Base-by-base conservation (phyloP, 2,329 filamentous ascomycete genomes). In the Cytospora schulzeri region DNA sequence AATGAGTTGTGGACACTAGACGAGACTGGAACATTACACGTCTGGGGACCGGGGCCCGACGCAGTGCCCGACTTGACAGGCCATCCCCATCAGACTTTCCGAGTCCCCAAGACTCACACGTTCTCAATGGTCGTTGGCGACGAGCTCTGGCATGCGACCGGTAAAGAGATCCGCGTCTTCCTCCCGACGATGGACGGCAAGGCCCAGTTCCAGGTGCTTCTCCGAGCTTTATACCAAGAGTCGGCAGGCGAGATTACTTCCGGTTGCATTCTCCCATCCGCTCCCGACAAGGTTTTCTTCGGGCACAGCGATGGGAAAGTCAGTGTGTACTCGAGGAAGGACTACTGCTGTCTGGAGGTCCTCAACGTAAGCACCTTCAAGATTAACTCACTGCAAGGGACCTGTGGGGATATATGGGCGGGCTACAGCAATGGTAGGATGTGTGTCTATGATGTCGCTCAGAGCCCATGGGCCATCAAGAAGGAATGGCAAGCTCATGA, bases 401-500 rank as follows among this genome's bases (percentile, higher is more conserved):
- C 93, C 3, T 93, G 93, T 6, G 85, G 88, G 66, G 86, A 92
- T 71, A 81, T 99, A 0, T 99, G 95, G 95, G 92, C 93, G 31
- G 94, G 90, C 3, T 98, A 93, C 79, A 97, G 94, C 75, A 97
- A 91, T 0, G 95, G 95, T 19, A 96, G 90, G 83, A 88, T 97
- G 35, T 95, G 92, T 71, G 91, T 98, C 9, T 99, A 97, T 76
- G 93, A 99, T 75, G 90, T 92, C 14, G 85, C 81, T 12, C 84
- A 86, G 33, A 87, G 85, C n/a, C 94, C 94, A 0, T 99, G 95
- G 95, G 84, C 84, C 24, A 87, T 96, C 29, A 89, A 91, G 78
- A 99, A 99, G 75, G 94, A 98, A 72, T 99, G 95, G 94, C 88
- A 89, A 68, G 94, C 92, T 3, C 95, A 98, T 73, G 88, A 92